Base-by-base conservation (phyloP, 805 yeast species). In the Kodamaea neixiangensis region DNA sequence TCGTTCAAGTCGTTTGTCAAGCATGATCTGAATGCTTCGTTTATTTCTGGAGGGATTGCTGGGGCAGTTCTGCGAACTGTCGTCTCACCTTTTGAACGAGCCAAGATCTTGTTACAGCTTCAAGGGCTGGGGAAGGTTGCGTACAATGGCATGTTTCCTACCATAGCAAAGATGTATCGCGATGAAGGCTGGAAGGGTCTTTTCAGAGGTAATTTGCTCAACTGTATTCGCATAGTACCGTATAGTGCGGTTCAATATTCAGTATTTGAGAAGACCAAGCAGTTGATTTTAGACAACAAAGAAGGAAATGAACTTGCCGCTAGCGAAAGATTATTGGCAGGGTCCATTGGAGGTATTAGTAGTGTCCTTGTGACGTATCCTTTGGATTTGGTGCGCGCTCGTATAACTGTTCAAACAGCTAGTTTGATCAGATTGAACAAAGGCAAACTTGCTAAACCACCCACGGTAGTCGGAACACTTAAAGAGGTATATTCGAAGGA, bases 181-280 rank as follows among this genome's bases (percentile, higher is more conserved):
- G 97, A 90, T 52, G 99, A 93, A 73, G 97, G 98, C n/a, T 77
- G 88, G 75, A 78, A 82, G 49, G 99, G 98, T 0, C 73, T 87
- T 59, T 89, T 89, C 67, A 75, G 98, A 44, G 99, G 99, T 1
- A 93, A 93, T 67, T 89, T 93, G 0, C 76, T 89, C 54, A 93
- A 93, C 66, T 92, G 97, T 73, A 69, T 93, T 1, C 76, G 99
- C 49, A 89, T 94, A 20, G 82, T 93, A 54, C 99, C 99, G 0
- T 93, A 93, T 64, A 85, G 93, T 52, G 97, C 98, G 0, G 96
- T 91, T 11, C 99, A 93, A 69, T 93, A 89, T 71, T 81, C 90
- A 22, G 90, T 87, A 6, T 93, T 87, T 66, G 93, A 93, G 58
- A 65, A 75, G 44, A 70, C 79, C 58, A 87, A 84, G 63, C 71